A percentile compares a stretch with the other conserved stretches of the same genome.
These are phyloP conservation scores for Halophytophthora batemanensis DNA, from an alignment of 352 stramenopile species.

Conservation along the genomic window DNA sequence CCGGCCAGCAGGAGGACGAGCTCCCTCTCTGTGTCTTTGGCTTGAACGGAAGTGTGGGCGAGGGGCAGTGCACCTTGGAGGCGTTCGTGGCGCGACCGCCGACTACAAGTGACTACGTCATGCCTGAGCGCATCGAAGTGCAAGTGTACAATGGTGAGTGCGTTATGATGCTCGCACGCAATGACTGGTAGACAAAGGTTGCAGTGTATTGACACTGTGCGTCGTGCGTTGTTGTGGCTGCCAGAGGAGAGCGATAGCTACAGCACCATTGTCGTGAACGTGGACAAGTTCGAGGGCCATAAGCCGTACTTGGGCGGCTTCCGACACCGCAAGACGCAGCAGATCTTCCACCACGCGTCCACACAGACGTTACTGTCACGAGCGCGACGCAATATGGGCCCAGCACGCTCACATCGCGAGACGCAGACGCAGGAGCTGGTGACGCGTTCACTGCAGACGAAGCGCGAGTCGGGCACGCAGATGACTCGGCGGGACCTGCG, in stretches of 20 bases:
- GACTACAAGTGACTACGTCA: constrained; percentile 66
- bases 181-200: neutral
- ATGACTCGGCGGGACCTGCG: constrained; percentile 80
- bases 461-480: constrained; percentile 89
- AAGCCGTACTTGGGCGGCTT: constrained; percentile 91
- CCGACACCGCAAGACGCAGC: constrained; percentile 80
- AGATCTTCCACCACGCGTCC: constrained; percentile 89
- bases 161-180: neutral
- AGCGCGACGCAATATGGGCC: constrained; percentile 35
- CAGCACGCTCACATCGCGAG: constrained; percentile 60
- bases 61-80: constrained; percentile 41
- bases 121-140: constrained; percentile 83
- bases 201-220: neutral
- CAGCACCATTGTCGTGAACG: constrained; percentile 59
- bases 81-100: constrained; percentile 41
- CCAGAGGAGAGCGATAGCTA: constrained; percentile 42
- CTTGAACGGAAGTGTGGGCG: constrained; percentile 24
- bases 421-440: constrained; percentile 86
- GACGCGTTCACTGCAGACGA: constrained; percentile 80
- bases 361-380: constrained; percentile 72
- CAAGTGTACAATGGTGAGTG: constrained; percentile 55
- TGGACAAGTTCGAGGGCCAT: constrained; percentile 67
- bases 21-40: constrained; percentile 37
- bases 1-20: constrained; percentile 29
- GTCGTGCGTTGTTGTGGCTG: neutral